These are phyloP conservation scores for Coemansia sp. DNA, from an alignment of 192 early-diverging fungal species.

Conservation along the genomic window DNA sequence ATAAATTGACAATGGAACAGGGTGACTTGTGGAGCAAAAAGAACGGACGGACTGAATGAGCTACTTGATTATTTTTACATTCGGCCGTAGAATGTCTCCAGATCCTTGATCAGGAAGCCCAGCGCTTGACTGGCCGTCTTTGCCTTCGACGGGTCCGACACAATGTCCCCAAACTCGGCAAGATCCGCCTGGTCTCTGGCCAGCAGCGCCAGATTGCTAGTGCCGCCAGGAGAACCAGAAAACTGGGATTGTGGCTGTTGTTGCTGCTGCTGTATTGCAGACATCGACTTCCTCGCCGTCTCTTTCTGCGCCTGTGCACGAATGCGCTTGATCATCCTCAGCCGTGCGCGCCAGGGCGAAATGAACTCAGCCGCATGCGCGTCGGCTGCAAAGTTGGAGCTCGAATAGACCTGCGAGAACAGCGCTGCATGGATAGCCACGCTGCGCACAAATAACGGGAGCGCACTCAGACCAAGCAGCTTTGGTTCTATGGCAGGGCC, in stretches of 20 bases:
- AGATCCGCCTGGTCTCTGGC: background rate
- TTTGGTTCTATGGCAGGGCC: constrained; percentile 82
- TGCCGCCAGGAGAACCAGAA: background rate
- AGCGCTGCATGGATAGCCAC: constrained; percentile 87
- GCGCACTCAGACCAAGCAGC: constrained; percentile 72
- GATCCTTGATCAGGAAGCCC: constrained; percentile 36
- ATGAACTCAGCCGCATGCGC: constrained; percentile 64
- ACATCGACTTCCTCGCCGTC: constrained; percentile 8
- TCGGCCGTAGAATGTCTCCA: constrained; percentile 19
- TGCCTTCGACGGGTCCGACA: constrained; percentile 28
- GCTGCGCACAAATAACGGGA: constrained; percentile 82
- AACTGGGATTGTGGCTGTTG: background rate
- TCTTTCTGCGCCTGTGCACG: constrained; percentile 30
- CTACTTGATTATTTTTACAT: background rate
- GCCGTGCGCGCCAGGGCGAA: constrained; percentile 87
- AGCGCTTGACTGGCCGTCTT: constrained; percentile 43
- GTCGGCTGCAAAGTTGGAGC: constrained; percentile 60
- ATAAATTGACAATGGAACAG: too few relatives aligned
- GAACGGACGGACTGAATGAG: too few relatives aligned
- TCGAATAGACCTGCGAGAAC: constrained; percentile 82
- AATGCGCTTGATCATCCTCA: constrained; percentile 89
- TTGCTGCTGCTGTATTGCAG: background rate
- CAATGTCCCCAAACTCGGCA: constrained; percentile 32
- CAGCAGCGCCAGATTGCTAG: background rate
- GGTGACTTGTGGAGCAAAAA: too few relatives aligned